Conservation (phyloP, 1,139 yeast species). For the Lodderomyces orthopsilosis region DNA sequence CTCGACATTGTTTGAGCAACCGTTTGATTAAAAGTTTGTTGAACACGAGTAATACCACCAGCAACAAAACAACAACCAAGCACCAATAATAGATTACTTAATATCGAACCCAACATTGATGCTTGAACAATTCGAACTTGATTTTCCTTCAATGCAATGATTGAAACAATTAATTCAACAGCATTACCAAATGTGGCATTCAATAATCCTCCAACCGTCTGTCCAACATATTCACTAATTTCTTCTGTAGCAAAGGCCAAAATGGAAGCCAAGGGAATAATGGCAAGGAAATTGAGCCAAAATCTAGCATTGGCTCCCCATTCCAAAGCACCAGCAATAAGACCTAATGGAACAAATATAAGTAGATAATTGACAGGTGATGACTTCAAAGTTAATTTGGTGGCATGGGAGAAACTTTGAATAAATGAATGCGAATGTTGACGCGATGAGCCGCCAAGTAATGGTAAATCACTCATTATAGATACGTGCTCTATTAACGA, state of each 20-base stretch:
- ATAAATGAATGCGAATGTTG: slow-evolving; percentile 1
- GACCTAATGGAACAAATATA: slow-evolving; percentile 85
- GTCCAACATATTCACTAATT: slow-evolving; percentile 79
- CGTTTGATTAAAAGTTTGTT: slow-evolving; percentile 89
- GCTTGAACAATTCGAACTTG: slow-evolving; percentile 95
- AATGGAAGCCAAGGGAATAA: slow-evolving; percentile 87
- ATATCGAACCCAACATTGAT: slow-evolving; percentile 90
- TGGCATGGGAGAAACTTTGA: slow-evolving; percentile 11
- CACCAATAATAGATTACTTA: slow-evolving; percentile 82
- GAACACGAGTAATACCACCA: slow-evolving; percentile 84
- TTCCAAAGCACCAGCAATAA: slow-evolving; percentile 59
- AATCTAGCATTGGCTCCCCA: slow-evolving; percentile 64
- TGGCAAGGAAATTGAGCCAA: slow-evolving; percentile 79
- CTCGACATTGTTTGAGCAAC: slow-evolving; percentile 98
- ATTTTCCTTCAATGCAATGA: slow-evolving; percentile 81
- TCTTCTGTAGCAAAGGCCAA: slow-evolving; percentile 93
- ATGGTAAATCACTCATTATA: slow-evolving; percentile 14
- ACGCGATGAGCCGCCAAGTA: slow-evolving; percentile 13
- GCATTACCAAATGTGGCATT: slow-evolving; percentile 98
- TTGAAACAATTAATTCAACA: slow-evolving; percentile 85
- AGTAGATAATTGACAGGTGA: slow-evolving; percentile 78
- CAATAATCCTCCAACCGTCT: slow-evolving; percentile 86
- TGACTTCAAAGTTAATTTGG: slow-evolving; percentile 43
- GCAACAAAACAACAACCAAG: slow-evolving; percentile 94
- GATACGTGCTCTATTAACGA: no score